Evolutionary conservation across 1,284 basidiomycete genomes (phyloP), one percentile per base, ranked within the genome.

Genomic region (Heliocybe sulcata): DNA sequence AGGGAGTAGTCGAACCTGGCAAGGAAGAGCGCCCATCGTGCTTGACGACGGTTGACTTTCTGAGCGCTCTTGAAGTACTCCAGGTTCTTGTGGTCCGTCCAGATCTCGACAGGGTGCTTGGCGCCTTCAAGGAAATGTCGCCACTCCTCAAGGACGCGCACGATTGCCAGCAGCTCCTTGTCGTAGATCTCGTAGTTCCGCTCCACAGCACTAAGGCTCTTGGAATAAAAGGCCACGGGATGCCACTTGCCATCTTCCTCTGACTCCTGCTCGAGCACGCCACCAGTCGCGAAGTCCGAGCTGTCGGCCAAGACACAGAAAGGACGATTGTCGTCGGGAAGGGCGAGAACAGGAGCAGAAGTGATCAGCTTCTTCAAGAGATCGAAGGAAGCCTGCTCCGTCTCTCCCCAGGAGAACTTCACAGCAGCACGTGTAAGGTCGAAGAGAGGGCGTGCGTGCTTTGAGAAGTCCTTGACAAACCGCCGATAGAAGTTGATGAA

Each of bases 41-140:
- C 73, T 60, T 81, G 75, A 9, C 60, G 53, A 0, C 66, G 56
- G 26, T 67, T 76, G 0, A 80, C 62, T 3, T 69, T 64, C 29
- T 73, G 65, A 0, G 70, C 56, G 0, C 60, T 64, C 9, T 56
- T 33, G 63, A 72, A 79, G 54, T 75, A 76, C 22, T 67, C 62
- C 0, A 80, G 67, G 56, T 77, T 77, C 12, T 69, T 64, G 57
- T 81, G 77, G 57, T 81, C 73, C 0, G 71, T 67, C 51, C 62
- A 62, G 22, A 78, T 62, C 1, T 57, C 60, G 26, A 73, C 56
- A 0, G 56, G 48, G 0, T 65, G 29, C 3, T n/a, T 11, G 1
- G 59, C 45, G 12, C 73, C 73, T 57, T 66, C 53, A 0, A 73
- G 57, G 54, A 71, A 73, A 31, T 74, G 69, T 22, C 65, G 45